Evolutionary conservation across 148 eudicot species (phyloP).

Genomic region (Amaranthus cruentus): DNA sequence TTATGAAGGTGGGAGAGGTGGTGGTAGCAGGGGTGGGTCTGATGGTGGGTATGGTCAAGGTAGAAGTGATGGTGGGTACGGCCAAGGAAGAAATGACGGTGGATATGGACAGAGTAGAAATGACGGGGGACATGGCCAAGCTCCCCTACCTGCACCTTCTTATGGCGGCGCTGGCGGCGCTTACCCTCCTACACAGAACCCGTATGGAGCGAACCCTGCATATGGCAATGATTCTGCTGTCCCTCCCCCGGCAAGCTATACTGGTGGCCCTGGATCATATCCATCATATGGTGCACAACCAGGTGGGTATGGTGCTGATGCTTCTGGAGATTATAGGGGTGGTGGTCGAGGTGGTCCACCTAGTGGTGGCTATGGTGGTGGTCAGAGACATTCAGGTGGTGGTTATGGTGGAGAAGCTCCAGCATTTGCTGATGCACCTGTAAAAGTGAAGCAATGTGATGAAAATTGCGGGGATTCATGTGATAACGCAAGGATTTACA

Average conservation of each 20-base stretch:
- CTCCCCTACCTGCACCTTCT: conserved; percentile 45
- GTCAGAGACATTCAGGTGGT: conserved; percentile 40
- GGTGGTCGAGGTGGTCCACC: conserved; percentile 50
- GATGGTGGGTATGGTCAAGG: conserved; percentile 41
- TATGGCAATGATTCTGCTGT: conserved; percentile 71
- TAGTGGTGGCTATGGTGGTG: conserved; percentile 61
- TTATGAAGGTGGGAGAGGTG: conserved; percentile 55
- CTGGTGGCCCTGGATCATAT: conserved; percentile 66
- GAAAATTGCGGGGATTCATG: conserved; percentile 77
- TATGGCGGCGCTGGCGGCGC: conserved; percentile 55
- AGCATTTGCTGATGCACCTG: conserved; percentile 52
- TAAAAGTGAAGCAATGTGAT: conserved; percentile 89
- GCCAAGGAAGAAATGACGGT: conserved; percentile 42
- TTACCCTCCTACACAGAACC: conserved; percentile 43
- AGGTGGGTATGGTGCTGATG: conserved; percentile 58
- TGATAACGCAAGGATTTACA: conserved; percentile 83
- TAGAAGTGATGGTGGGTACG: conserved; percentile 36
- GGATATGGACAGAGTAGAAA: conserved; percentile 57
- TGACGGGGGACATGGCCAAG: conserved; percentile 56
- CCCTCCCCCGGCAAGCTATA: conserved; percentile 83
- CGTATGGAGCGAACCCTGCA: conserved; percentile 48
- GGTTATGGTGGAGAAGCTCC: conserved; percentile 48
- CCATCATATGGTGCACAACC: conserved; percentile 67
- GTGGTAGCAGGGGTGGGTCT: conserved; percentile 46
- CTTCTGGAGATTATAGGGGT: conserved; percentile 37